A percentile compares a stretch with the other conserved stretches of the same genome.
phyloP scores from a whole-genome alignment of 208 protist genomes.

The Trypanosoma vivax region DNA sequence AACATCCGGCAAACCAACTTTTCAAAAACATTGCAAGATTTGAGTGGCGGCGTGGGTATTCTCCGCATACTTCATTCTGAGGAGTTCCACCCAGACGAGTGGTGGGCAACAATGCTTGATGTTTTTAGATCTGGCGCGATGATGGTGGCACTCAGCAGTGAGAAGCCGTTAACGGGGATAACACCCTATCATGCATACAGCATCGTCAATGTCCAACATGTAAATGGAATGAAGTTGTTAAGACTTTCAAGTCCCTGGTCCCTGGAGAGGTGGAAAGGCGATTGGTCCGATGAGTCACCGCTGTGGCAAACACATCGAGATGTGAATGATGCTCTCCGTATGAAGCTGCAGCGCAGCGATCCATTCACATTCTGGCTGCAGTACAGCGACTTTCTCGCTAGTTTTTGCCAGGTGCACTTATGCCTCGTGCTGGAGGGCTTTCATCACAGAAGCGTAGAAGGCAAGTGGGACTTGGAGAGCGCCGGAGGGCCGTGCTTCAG shows the following conservation, averaged over 20 bases:
- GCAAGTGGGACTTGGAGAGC: constrained; percentile 44
- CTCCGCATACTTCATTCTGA: constrained; percentile 31
- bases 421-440: constrained; percentile 54
- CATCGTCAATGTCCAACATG: constrained; percentile 43
- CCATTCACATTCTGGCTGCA: constrained; percentile 69
- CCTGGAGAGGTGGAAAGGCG: constrained; percentile 44
- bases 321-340: constrained; percentile 33
- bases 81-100: constrained; percentile 34
- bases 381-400: constrained; percentile 63
- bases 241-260: constrained; percentile 44
- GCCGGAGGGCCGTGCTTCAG: constrained; percentile 42
- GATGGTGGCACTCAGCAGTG: constrained; percentile 37
- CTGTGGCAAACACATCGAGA: constrained; percentile 63
- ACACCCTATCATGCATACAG: constrained; percentile 45
- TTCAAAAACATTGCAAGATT: constrained; percentile 37
- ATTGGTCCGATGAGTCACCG: constrained; percentile 66
- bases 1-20: constrained; percentile 17
- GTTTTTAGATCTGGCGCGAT: constrained; percentile 16
- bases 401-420: constrained; percentile 61
- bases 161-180: constrained; percentile 41
- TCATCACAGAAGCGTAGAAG: constrained; percentile 36
- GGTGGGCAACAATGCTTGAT: constrained; percentile 35
- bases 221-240: constrained; percentile 58
- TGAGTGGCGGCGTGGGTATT: constrained; percentile 62
- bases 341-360: neutral